Evolutionary conservation across 495 filamentous ascomycete species (phyloP), one percentile per base, ranked within the genome.

Genomic region (Alectoria sarmentosa): DNA sequence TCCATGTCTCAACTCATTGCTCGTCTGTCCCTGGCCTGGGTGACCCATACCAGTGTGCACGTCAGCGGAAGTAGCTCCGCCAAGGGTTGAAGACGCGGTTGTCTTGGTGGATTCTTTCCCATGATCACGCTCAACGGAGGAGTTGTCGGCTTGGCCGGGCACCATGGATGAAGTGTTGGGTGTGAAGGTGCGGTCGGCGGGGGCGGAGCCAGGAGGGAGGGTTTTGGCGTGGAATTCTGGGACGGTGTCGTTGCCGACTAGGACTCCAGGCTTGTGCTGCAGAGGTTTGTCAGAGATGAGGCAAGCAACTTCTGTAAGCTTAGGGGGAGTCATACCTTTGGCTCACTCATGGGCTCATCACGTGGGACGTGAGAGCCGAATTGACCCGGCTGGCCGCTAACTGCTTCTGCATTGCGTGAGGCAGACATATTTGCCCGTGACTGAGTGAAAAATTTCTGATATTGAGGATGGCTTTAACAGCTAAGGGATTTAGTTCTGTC

Each of bases 221-320:
- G 81, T 83, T 72, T 90, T 62, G 41, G 82, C 80, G 66, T 76
- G 75, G 79, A 88, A 91, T 69, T 87, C 87, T 54, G 84, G 84
- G 42, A 73, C 76, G 66, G 77, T 72, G 68, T 92, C 87, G 61
- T 77, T 77, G 63, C 84, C 84, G 58, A 83, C 79, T 64, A 83
- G 78, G 42, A 78, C 73, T 66, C 90, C 90, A 23, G 80, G 82
- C 72, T 87, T 76, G 73, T 92, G 89, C 88, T 90, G 71, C 7
- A 38, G 37, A 26, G 34, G 60, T 8, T n/a, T 64, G 65, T 66
- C 19, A 70, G 49, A 42, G 38, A 19, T 61, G 28, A 32, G 28
- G 57, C 61, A n/a, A 58, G 15, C 14, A 19, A 3, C 28, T 26
- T 32, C n/a, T 2, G 32, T 28, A n/a, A 38, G 42, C 79, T 69